Percentiles rank a stretch among this genome's conserved stretches.
phyloP scores from a whole-genome alignment of 768 basidiomycete genomes.

The Hypsizygus marmoreus region DNA sequence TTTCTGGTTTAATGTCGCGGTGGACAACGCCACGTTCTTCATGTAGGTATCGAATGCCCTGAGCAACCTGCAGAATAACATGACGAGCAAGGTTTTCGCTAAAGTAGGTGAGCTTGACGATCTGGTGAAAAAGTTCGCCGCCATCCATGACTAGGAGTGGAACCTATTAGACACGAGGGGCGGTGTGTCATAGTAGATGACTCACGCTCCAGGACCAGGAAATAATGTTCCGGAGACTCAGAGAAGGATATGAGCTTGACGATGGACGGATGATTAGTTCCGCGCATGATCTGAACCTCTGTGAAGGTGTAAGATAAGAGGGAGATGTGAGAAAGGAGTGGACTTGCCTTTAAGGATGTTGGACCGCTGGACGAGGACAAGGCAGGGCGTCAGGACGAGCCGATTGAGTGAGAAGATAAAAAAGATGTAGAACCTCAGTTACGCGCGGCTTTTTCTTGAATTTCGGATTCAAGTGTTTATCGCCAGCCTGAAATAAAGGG shows the following conservation, averaged over 20 bases:
- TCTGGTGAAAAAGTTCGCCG: conserved; percentile 98
- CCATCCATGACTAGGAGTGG: conserved; percentile 85
- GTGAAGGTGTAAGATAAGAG: conserved; percentile 12
- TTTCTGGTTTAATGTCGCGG: conserved; percentile 99
- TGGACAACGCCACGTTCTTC: conserved; percentile 98
- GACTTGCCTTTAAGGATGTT: conserved; percentile 91
- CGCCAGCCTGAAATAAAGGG: conserved; percentile 64
- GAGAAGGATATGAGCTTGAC: conserved; percentile 91
- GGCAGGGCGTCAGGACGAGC: conserved; percentile 30
- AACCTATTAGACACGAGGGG: conserved; percentile 17
- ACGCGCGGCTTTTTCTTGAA: conserved; percentile 98
- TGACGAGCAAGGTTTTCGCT: conserved; percentile 96
- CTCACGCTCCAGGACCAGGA: conserved; percentile 88
- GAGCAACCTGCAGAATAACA: conserved; percentile 93
- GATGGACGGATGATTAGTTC: conserved; percentile 87
- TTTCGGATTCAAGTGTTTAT: conserved; percentile 90
- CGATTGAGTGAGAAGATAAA: conserved; percentile 14
- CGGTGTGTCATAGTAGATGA: conserved; percentile 14
- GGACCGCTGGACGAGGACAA: conserved; percentile 68
- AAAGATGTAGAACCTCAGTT: conserved; percentile 76
- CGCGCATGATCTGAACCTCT: conserved; percentile 99
- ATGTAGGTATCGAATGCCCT: conserved; percentile 93
- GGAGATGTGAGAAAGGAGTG: background rate
- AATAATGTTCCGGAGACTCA: conserved; percentile 92
- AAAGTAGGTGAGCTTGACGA: conserved; percentile 98